Conservation (phyloP, 257 asterid genomes). For the Capsicum baccatum region DNA sequence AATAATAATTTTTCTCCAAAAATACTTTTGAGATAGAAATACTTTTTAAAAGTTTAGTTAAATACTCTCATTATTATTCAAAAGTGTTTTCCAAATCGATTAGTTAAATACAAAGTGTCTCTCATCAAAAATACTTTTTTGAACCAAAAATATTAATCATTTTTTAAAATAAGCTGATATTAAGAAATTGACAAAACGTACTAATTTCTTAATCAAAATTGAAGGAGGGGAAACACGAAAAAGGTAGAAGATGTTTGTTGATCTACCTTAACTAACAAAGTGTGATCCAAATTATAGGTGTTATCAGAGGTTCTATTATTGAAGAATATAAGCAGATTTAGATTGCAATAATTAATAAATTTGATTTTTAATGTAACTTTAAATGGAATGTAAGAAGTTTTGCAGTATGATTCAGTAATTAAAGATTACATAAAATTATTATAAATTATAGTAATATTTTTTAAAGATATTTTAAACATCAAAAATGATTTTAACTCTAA, state of each 20-base stretch:
- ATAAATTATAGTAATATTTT: neutral
- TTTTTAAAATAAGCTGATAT: neutral
- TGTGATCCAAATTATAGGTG: neutral
- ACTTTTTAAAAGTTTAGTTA: neutral
- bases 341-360: neutral
- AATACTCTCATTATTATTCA: neutral
- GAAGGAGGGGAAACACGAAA: neutral
- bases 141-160: neutral
- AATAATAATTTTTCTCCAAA: neutral
- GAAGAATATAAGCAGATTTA: neutral
- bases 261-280: neutral
- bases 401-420: neutral
- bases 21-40: neutral
- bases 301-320: neutral
- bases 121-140: no score
- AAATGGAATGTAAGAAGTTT: neutral
- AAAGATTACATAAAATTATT: neutral
- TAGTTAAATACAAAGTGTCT: neutral
- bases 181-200: neutral
- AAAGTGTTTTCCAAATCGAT: neutral
- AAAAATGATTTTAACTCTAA: no score
- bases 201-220: neutral
- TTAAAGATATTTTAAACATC: neutral
- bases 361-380: neutral
- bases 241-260: neutral